phyloP scores from a whole-genome alignment of 352 stramenopile genomes.

The Globisporangium yorkense region DNA sequence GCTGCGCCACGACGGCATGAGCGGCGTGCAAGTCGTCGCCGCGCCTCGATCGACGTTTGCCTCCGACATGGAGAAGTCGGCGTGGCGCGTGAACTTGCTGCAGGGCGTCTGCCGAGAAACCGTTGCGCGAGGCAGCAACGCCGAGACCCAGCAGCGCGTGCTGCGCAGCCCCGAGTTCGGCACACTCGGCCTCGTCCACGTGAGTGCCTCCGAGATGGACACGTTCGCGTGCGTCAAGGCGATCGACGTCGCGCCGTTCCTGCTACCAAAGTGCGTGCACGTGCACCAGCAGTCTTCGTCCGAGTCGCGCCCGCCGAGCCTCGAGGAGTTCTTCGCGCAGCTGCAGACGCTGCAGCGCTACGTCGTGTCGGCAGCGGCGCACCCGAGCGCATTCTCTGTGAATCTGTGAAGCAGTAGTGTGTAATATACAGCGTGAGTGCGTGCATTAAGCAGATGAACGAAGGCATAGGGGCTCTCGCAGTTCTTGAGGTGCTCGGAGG shows the following conservation, averaged over 20 bases:
- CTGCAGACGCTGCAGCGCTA: conserved; percentile 40
- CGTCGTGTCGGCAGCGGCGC: conserved; percentile 19
- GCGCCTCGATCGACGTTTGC: conserved; percentile 31
- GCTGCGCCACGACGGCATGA: conserved; percentile 13
- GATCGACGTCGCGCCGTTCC: conserved; percentile 24
- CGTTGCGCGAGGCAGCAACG: conserved; percentile 12
- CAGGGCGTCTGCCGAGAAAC: conserved; percentile 31
- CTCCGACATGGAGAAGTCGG: conserved; percentile 23
- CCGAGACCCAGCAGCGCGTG: conserved; percentile 8
- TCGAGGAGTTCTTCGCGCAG: conserved; percentile 61
- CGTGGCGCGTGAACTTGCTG: conserved; percentile 40
- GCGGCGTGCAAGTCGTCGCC: conserved; percentile 29
- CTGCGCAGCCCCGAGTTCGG: conserved; percentile 22
- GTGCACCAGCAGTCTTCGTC: conserved; percentile 3
- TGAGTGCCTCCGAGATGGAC: conserved; percentile 23
- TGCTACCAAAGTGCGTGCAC: conserved; percentile 41
- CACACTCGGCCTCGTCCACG: conserved; percentile 35
- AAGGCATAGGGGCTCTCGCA: too few relatives aligned
- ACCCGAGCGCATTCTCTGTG: conserved; percentile 31
- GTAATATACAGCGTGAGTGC: not conserved
- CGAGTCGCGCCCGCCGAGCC: conserved; percentile 16
- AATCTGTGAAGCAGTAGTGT: not conserved
- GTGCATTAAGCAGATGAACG: not conserved
- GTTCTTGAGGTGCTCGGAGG: too few relatives aligned
- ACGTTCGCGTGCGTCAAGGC: conserved; percentile 27